Percentiles rank a stretch among this genome's conserved stretches.
Conservation (phyloP, 1,284 basidiomycete species). For the Austroboletus niveus region DNA sequence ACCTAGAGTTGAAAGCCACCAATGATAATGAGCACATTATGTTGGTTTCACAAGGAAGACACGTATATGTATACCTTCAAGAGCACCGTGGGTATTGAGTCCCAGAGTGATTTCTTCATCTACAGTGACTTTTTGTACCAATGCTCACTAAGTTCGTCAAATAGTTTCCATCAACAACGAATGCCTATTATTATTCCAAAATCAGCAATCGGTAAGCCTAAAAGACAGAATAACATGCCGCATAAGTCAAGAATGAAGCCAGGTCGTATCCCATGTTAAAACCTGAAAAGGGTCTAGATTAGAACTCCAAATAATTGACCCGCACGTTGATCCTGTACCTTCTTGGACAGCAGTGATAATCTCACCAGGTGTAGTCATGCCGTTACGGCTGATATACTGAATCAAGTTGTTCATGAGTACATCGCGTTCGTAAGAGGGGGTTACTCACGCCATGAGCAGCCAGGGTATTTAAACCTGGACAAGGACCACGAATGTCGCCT, state of each 20-base stretch:
- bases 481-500: constrained; percentile 40
- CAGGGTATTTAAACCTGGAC: constrained; percentile 47
- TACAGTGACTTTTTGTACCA: constrained; percentile 26
- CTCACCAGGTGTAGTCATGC: constrained; percentile 23
- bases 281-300: constrained; percentile 8
- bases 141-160: constrained; percentile 30
- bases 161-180: constrained; percentile 26
- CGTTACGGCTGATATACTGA: constrained; percentile 23
- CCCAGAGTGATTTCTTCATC: constrained; percentile 12
- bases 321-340: constrained; percentile 3
- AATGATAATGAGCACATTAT: neutral
- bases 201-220: neutral
- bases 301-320: neutral
- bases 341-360: constrained; percentile 28
- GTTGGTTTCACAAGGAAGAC: neutral
- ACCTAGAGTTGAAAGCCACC: constrained; percentile 9
- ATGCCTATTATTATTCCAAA: constrained; percentile 11
- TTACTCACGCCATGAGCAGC: constrained; percentile 42
- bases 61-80: constrained; percentile 16
- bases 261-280: constrained; percentile 28
- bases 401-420: too few relatives aligned
- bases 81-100: constrained; percentile 23
- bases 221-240: constrained; percentile 7
- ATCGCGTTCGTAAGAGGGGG: neutral
- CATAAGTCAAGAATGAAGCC: constrained; percentile 24